Conservation (phyloP, 805 yeast genomes). For the Saccharomycopsis fibuligera region DNA sequence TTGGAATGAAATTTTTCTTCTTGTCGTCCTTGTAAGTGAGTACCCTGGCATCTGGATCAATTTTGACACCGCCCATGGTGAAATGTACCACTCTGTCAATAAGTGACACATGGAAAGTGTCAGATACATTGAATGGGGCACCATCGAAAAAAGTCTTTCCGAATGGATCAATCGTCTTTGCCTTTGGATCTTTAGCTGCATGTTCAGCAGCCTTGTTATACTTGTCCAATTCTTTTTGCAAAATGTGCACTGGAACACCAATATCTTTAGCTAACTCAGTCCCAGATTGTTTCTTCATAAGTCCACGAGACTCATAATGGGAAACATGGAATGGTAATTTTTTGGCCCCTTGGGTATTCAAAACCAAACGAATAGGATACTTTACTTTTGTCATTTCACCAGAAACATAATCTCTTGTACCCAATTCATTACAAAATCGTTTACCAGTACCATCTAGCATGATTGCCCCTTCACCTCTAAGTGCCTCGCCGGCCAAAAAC, state of each 20-base stretch:
- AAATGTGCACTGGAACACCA: slow-evolving; percentile 29
- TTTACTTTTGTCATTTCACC: slow-evolving; percentile 45
- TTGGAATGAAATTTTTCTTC: slow-evolving; percentile 26
- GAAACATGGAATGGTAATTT: slow-evolving; percentile 45
- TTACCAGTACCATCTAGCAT: slow-evolving; percentile 46
- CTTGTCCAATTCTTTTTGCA: slow-evolving; percentile 31
- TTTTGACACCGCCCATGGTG: slow-evolving; percentile 63
- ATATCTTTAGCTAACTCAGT: slow-evolving; percentile 38
- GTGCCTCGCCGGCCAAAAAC: slow-evolving; percentile 59
- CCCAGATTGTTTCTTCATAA: slow-evolving; percentile 44
- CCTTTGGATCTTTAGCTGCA: slow-evolving; percentile 25
- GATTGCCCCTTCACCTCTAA: slow-evolving; percentile 62
- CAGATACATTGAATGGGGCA: slow-evolving; percentile 34
- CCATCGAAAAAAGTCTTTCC: slow-evolving; percentile 46
- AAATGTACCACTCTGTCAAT: slow-evolving; percentile 56
- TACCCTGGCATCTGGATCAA: slow-evolving; percentile 39
- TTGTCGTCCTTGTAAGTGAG: slow-evolving; percentile 28
- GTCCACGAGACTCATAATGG: slow-evolving; percentile 49
- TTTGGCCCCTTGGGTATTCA: slow-evolving; percentile 41
- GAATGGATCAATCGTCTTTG: slow-evolving; percentile 30
- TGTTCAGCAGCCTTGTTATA: slow-evolving; percentile 36
- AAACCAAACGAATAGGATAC: slow-evolving; percentile 42
- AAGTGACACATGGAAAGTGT: slow-evolving; percentile 43
- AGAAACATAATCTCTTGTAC: slow-evolving; percentile 54
- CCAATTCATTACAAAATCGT: slow-evolving; percentile 55